phyloP scores from a whole-genome alignment of 106 monocot genomes.

The Acorus gramineus region DNA sequence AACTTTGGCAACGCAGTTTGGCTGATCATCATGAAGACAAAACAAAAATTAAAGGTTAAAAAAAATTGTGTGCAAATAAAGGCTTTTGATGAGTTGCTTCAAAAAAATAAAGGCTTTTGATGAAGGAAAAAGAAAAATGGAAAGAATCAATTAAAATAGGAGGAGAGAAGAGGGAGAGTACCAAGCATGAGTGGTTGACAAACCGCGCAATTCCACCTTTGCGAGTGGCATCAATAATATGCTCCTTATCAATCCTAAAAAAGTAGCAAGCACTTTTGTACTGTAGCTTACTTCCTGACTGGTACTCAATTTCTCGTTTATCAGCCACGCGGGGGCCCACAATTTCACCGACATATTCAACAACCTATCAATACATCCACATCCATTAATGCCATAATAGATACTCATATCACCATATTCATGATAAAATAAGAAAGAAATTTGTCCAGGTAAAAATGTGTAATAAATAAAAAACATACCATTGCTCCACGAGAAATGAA shows the following conservation, averaged over 20 bases:
- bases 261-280: conserved; percentile 98
- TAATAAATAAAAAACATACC: conserved; percentile 21
- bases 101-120: conserved; percentile 1
- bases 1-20: conserved; percentile 92
- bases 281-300: conserved; percentile 66
- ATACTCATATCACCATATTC: not conserved
- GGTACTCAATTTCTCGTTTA: conserved; percentile 89
- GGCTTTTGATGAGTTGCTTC: not conserved
- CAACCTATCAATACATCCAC: conserved; percentile 40
- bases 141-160: not conserved
- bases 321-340: conserved; percentile 83
- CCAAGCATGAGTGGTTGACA: conserved; percentile 95
- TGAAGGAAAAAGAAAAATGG: not conserved
- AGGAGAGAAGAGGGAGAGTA: conserved; percentile 3
- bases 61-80: not conserved
- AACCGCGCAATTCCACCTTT: conserved; percentile 97
- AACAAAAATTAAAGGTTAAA: not conserved
- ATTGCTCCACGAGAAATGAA: conserved; percentile 74
- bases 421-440: not conserved
- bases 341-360: conserved; percentile 96
- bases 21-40: conserved; percentile 38
- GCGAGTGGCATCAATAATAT: conserved; percentile 91
- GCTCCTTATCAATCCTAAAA: conserved; percentile 87
- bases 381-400: not conserved
- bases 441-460: no score